Conservation (phyloP, 78 protist genomes). For the Cavenderia fasciculata region DNA sequence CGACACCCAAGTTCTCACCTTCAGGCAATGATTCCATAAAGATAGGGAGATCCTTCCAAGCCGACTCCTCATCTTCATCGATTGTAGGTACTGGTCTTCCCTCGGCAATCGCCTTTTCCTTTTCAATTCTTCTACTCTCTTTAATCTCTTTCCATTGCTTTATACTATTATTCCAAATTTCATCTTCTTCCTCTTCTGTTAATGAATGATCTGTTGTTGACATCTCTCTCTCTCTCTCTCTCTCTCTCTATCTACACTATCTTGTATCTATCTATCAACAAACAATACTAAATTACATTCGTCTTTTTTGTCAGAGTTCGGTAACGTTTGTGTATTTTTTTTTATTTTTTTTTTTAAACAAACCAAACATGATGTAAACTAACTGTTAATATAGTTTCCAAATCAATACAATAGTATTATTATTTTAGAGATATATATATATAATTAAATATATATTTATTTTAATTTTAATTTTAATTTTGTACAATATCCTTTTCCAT, state of each 20-base stretch:
- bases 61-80: conserved; percentile 30
- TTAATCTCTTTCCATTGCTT: conserved; percentile 46
- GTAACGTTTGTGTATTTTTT: too few species aligned
- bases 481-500: conserved; percentile 22
- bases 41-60: conserved; percentile 63
- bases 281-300: too few species aligned
- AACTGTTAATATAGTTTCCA: too few species aligned
- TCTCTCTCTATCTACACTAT: too few species aligned
- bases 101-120: background rate
- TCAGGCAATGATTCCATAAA: conserved; percentile 38
- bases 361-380: too few species aligned
- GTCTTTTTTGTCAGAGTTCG: too few species aligned
- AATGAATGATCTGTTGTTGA: too few species aligned
- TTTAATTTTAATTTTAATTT: background rate
- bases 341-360: too few species aligned
- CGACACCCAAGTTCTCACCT: background rate
- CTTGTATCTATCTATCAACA: too few species aligned
- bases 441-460: background rate
- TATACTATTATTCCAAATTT: conserved; percentile 50
- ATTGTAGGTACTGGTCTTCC: conserved; percentile 15
- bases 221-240: too few species aligned
- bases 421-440: too few species aligned
- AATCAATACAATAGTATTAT: too few species aligned
- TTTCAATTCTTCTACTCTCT: conserved; percentile 10
- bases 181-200: conserved; percentile 67